Evolutionary conservation across 108 stramenopile species (phyloP).

Genomic region (Cylindrotheca fusiformis): DNA sequence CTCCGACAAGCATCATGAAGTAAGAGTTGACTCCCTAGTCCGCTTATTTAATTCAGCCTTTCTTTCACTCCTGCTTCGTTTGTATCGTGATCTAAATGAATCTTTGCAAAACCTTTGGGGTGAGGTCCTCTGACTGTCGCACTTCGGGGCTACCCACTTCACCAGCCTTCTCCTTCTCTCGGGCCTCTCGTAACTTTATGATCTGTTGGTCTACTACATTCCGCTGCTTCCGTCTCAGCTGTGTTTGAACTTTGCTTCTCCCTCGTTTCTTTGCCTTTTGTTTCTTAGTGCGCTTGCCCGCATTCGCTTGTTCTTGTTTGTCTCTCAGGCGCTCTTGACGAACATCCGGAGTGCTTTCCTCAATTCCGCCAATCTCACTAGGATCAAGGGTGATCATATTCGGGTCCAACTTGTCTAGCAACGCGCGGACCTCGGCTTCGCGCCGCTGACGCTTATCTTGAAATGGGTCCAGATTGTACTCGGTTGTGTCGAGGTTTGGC

Average conservation of each 20-base stretch:
- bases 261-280: constrained; percentile 94
- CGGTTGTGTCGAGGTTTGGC: constrained; percentile 92
- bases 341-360: constrained; percentile 61
- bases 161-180: constrained; percentile 78
- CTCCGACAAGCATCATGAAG: too few relatives aligned
- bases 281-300: constrained; percentile 50
- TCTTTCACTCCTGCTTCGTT: too few relatives aligned
- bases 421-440: constrained; percentile 92
- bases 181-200: constrained; percentile 62
- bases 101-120: too few relatives aligned
- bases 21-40: too few relatives aligned
- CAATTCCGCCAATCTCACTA: constrained; percentile 83
- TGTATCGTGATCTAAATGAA: too few relatives aligned
- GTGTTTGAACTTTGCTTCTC: constrained; percentile 93
- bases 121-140: too few relatives aligned
- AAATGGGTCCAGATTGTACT: constrained; percentile 90
- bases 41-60: too few relatives aligned
- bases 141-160: too few relatives aligned
- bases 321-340: constrained; percentile 59
- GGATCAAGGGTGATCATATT: constrained; percentile 96
- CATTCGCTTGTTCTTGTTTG: constrained; percentile 54
- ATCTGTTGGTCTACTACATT: constrained; percentile 90
- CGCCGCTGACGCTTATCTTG: constrained; percentile 87
- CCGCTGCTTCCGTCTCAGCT: constrained; percentile 86
- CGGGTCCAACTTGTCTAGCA: constrained; percentile 93